Evolutionary conservation across 2,329 filamentous ascomycete species (phyloP).

Genomic region (Aspergillus pseudoterreus): DNA sequence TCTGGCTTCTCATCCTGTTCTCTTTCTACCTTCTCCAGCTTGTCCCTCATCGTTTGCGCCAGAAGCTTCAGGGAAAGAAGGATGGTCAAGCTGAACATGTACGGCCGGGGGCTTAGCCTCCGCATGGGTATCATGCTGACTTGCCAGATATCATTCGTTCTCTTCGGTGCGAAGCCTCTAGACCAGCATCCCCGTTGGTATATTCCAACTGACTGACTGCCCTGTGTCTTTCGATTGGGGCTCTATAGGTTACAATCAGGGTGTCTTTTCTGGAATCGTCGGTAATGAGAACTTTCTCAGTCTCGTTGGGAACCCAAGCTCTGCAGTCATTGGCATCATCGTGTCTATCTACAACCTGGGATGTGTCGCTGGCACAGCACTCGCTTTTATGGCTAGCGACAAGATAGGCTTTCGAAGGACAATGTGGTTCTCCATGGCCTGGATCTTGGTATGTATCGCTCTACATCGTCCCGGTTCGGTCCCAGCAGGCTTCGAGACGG

Average conservation of each 20-base stretch:
- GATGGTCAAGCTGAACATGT: conserved; percentile 24
- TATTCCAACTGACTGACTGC: background rate
- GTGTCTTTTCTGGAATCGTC: conserved; percentile 48
- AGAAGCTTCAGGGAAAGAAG: background rate
- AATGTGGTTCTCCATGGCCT: conserved; percentile 34
- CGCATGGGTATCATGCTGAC: conserved; percentile 24
- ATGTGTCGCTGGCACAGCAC: conserved; percentile 35
- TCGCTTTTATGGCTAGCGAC: conserved; percentile 30
- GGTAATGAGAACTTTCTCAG: conserved; percentile 44
- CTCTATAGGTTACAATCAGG: conserved; percentile 47
- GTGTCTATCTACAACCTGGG: conserved; percentile 45
- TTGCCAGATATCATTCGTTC: conserved; percentile 23
- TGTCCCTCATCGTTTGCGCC: background rate
- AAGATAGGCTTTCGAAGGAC: conserved; percentile 29
- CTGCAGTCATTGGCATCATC: conserved; percentile 40
- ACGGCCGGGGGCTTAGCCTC: conserved; percentile 24
- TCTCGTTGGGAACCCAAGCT: conserved; percentile 36
- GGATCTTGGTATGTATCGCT: conserved; percentile 22
- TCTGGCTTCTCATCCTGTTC: background rate
- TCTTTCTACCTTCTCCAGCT: background rate
- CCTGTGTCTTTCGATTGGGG: background rate
- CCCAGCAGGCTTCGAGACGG: background rate
- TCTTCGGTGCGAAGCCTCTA: conserved; percentile 20
- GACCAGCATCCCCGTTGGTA: background rate
- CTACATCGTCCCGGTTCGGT: background rate